A percentile compares a stretch with the other conserved stretches of the same genome.
phyloP scores from a whole-genome alignment of 208 protist genomes.

The Leishmania gerbilli region DNA sequence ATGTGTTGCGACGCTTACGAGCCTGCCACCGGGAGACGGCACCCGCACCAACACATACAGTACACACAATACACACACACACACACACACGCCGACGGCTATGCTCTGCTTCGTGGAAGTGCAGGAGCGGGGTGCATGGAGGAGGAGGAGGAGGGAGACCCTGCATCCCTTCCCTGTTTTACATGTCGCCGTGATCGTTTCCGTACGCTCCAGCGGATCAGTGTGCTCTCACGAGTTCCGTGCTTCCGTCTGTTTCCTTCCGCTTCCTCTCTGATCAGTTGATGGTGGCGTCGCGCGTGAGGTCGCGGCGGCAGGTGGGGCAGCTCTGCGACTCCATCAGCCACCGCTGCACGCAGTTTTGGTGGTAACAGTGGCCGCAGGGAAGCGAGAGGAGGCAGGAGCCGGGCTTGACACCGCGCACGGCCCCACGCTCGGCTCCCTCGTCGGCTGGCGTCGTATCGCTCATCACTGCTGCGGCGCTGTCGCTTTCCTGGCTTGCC shows the following conservation, averaged over 20 bases:
- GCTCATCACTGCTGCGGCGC: background rate
- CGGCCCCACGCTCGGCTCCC: slow-evolving; percentile 7
- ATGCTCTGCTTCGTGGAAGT: background rate
- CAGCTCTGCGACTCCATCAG: slow-evolving; percentile 52
- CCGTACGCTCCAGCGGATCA: background rate
- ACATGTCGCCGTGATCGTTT: background rate
- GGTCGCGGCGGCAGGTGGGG: slow-evolving; percentile 58
- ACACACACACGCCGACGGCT: background rate
- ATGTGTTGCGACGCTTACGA: background rate
- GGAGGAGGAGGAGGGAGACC: background rate
- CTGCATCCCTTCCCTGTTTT: no score
- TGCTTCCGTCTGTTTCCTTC: no score
- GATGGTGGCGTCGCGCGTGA: slow-evolving; percentile 27
- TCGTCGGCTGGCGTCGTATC: background rate
- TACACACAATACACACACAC: background rate
- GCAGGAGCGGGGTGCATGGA: no score
- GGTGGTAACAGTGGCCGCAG: slow-evolving; percentile 67
- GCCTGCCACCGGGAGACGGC: background rate
- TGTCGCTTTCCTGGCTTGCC: background rate
- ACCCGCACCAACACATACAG: background rate
- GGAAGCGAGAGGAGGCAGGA: slow-evolving; percentile 50
- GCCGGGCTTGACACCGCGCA: slow-evolving; percentile 36
- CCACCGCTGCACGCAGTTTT: slow-evolving; percentile 77
- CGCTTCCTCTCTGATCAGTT: background rate
- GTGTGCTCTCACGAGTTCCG: background rate